Percentiles rank a stretch among this genome's conserved stretches.
These are phyloP conservation scores for Phytophthora pistaciae DNA, from an alignment of 352 stramenopile genomes.

Conservation along the genomic window DNA sequence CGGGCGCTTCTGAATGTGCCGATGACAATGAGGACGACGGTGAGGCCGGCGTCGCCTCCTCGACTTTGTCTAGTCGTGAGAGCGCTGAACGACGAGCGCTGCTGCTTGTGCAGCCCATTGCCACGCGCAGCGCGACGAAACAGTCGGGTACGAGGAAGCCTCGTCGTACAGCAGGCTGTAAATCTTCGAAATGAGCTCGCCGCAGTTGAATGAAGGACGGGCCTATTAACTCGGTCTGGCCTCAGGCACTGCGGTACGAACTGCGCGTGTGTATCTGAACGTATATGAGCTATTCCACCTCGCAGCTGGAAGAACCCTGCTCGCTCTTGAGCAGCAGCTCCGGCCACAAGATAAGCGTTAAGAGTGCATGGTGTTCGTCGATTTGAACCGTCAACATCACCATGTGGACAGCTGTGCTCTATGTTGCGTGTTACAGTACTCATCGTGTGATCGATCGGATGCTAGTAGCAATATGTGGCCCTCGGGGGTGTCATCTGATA, in stretches of 20 bases:
- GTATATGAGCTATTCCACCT: conserved; percentile 23
- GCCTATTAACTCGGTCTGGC: not conserved
- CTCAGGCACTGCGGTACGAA: conserved; percentile 1
- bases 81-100: conserved; percentile 20
- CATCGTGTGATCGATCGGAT: conserved; percentile 13
- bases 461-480: conserved; percentile 3
- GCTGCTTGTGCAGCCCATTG: conserved; percentile 45
- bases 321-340: conserved; percentile 10
- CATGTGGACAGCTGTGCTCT: conserved; percentile 17
- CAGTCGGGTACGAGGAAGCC: conserved; percentile 2
- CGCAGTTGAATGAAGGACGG: conserved; percentile 3
- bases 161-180: conserved; percentile 3
- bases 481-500: not conserved
- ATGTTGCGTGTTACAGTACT: conserved; percentile 28
- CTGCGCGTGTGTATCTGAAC: conserved; percentile 19
- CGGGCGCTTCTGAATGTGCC: conserved; percentile 28
- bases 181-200: not conserved
- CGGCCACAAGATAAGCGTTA: conserved; percentile 19
- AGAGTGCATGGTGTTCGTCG: conserved; percentile 5
- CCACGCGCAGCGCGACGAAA: conserved; percentile 10
- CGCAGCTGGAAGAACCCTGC: conserved; percentile 15
- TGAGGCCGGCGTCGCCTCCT: conserved; percentile 29
- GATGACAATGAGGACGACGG: conserved; percentile 27
- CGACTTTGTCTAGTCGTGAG: conserved; percentile 31
- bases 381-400: conserved; percentile 6